Evolutionary conservation across 208 protist species (phyloP), one percentile per base, ranked within the genome.

Genomic region (Crithidia fasciculata): DNA sequence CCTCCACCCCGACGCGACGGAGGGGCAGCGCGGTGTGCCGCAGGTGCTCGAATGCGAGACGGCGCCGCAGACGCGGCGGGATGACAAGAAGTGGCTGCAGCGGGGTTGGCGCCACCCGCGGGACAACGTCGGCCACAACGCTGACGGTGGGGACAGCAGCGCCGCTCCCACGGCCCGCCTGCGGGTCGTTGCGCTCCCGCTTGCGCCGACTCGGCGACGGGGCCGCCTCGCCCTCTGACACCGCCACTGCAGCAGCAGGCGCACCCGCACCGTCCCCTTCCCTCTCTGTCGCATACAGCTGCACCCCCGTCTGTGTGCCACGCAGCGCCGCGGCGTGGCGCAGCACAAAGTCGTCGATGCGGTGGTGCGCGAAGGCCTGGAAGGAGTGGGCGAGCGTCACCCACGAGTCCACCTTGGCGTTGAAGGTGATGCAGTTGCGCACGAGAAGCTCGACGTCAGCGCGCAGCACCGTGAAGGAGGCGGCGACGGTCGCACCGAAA

Each of bases 371-470:
- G 65, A 91, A 93, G 8, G 10, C 19, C 13, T 87, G 87, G 73
- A 96, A 96, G 43, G 69, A 83, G 56, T 58, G 67, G 18, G 92
- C 92, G 13, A 89, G 80, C n/a, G 71, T 67, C 40, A 93, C 85
- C 92, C 92, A 96, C 47, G 61, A 67, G 58, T 78, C 64, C 37
- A 84, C 79, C 50, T 87, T 78, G 12, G 76, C 78, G 69, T 97
- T 97, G 65, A 95, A 97, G 40, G 81, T 80, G 55, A 93, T 82
- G 73, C 92, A 97, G 72, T 97, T 97, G 36, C 56, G 65, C 16
- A 94, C 90, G 55, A 97, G 92, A 55, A 95, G 82, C 74, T 95
- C 86, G 13, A 97, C 72, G 71, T 97, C 92, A 15, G 81, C 74
- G 37, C 90, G 86, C 16, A 97, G 79, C 8, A 62, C 71, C 12